phyloP scores from a whole-genome alignment of 108 stramenopile species.

The Nitzschia sp. region DNA sequence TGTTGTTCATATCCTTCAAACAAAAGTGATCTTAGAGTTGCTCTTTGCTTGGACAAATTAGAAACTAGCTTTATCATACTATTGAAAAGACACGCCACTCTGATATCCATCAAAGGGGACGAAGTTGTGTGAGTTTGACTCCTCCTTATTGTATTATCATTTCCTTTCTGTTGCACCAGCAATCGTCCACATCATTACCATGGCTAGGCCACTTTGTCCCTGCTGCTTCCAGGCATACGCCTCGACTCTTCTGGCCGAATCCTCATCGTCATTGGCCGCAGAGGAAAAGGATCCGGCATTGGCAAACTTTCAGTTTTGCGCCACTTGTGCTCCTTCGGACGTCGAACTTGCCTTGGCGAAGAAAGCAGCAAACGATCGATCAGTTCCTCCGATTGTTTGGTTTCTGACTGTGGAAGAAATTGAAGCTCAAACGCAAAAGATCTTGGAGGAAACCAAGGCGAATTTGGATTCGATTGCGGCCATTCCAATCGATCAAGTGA shows the following conservation, averaged over 20 bases:
- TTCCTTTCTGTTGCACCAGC: too few species aligned
- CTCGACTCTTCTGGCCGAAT: slow-evolving; percentile 24
- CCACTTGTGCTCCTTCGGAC: slow-evolving; percentile 30
- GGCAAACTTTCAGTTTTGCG: slow-evolving; percentile 19
- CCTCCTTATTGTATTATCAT: too few species aligned
- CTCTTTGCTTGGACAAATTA: too few species aligned
- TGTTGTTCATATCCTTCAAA: too few species aligned
- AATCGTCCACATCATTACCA: too few species aligned
- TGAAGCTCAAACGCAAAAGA: slow-evolving; percentile 15
- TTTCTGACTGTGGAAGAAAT: slow-evolving; percentile 36
- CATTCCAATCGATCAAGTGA: slow-evolving; percentile 24
- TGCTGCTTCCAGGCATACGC: slow-evolving; percentile 45
- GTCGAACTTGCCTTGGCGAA: slow-evolving; percentile 37
- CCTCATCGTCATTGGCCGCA: background rate
- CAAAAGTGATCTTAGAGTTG: too few species aligned
- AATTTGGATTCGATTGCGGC: slow-evolving; percentile 44
- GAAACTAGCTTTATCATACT: too few species aligned
- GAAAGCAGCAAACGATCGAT: slow-evolving; percentile 16
- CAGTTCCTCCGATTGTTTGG: slow-evolving; percentile 49
- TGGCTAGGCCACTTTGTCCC: slow-evolving; percentile 38
- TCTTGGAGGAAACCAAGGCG: slow-evolving; percentile 21
- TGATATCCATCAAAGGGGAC: too few species aligned
- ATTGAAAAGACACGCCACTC: too few species aligned
- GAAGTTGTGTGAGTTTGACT: too few species aligned
- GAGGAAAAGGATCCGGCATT: background rate